A percentile compares a stretch with the other conserved stretches of the same genome.
Evolutionary conservation across 345 rosid genomes (phyloP).

Genomic region (Rubroshorea leprosula): DNA sequence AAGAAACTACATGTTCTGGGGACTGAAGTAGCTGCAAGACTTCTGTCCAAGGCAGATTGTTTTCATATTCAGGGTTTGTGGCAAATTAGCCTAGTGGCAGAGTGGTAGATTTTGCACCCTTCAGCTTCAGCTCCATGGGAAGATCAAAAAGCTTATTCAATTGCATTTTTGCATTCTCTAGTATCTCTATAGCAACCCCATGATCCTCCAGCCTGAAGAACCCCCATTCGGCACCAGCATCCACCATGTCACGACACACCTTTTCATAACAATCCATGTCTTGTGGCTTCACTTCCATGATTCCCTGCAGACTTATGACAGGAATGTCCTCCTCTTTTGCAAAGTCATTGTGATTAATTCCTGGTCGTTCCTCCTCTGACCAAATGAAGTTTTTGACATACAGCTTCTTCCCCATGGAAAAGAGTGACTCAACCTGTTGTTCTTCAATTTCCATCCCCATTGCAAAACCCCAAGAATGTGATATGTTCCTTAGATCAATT

Average conservation of each 20-base stretch:
- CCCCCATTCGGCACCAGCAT: slow-evolving; percentile 4
- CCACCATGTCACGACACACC: not conserved
- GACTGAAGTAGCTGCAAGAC: slow-evolving; percentile 8
- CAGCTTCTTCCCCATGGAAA: not conserved
- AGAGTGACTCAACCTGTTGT: slow-evolving; percentile 5
- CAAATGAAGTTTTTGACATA: slow-evolving; percentile 6
- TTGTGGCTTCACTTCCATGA: not conserved
- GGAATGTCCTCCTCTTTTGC: slow-evolving; percentile 1
- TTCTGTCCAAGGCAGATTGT: slow-evolving; percentile 1
- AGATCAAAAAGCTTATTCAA: slow-evolving; percentile 1
- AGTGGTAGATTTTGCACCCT: not conserved
- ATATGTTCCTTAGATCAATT: no score
- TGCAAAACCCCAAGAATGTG: no score
- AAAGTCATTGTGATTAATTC: not conserved
- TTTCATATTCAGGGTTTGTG: slow-evolving; percentile 4
- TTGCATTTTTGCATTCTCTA: not conserved
- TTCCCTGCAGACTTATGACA: not conserved
- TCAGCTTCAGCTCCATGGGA: slow-evolving; percentile 1
- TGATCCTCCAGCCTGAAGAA: slow-evolving; percentile 4
- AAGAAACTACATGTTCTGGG: not conserved
- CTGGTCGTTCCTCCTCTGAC: slow-evolving; percentile 2
- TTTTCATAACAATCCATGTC: not conserved
- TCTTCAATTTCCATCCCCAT: no score
- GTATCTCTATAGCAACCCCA: not conserved
- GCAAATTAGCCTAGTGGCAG: slow-evolving; percentile 7